A percentile compares a stretch with the other conserved stretches of the same genome.
These are phyloP conservation scores for Diaporthe ampelina DNA, from an alignment of 2,329 filamentous ascomycete species.

Conservation along the genomic window DNA sequence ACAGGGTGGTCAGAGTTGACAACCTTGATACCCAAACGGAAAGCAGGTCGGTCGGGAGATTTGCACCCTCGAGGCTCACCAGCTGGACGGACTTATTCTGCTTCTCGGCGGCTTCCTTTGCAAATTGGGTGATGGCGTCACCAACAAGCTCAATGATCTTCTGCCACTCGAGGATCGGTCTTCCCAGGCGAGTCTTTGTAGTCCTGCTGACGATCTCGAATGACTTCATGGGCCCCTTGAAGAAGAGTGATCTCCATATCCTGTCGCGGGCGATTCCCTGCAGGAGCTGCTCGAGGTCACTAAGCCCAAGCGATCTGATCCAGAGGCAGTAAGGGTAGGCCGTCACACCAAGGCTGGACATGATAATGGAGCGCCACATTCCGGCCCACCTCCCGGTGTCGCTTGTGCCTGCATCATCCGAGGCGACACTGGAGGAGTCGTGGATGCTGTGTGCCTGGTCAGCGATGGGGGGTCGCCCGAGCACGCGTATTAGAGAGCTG, in stretches of 20 bases:
- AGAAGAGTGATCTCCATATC: slow-evolving; percentile 53
- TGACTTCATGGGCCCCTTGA: slow-evolving; percentile 55
- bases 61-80: slow-evolving; percentile 68
- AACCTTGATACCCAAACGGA: slow-evolving; percentile 71
- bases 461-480: not conserved
- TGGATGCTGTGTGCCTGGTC: slow-evolving; percentile 55
- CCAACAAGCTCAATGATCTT: slow-evolving; percentile 63
- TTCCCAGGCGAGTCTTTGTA: slow-evolving; percentile 44
- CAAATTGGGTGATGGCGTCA: slow-evolving; percentile 68
- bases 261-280: slow-evolving; percentile 60
- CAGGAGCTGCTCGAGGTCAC: slow-evolving; percentile 71
- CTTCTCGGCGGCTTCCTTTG: slow-evolving; percentile 54
- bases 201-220: slow-evolving; percentile 48
- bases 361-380: slow-evolving; percentile 77
- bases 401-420: slow-evolving; percentile 55
- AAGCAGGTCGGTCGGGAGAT: slow-evolving; percentile 64
- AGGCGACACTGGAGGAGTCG: slow-evolving; percentile 59
- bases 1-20: slow-evolving; percentile 69
- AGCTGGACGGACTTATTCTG: slow-evolving; percentile 64
- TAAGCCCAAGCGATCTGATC: slow-evolving; percentile 73
- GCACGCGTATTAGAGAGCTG: not conserved
- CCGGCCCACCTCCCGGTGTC: slow-evolving; percentile 67
- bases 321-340: slow-evolving; percentile 79
- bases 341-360: slow-evolving; percentile 74
- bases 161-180: slow-evolving; percentile 51